Percentiles rank a stretch among this genome's conserved stretches.
Evolutionary conservation across 306 rosid genomes (phyloP).

Genomic region (Parietaria judaica): DNA sequence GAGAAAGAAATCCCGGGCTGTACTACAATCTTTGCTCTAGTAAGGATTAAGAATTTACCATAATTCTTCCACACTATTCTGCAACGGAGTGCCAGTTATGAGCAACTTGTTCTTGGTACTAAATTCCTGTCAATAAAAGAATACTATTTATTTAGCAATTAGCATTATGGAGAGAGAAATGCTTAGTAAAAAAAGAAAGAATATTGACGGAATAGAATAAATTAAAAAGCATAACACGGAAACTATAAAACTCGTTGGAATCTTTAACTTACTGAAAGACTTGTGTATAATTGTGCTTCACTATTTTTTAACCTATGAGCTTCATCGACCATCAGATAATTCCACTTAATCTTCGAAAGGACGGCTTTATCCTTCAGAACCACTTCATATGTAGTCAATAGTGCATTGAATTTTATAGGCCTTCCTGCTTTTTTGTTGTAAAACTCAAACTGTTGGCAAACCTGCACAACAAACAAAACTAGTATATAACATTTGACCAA

Average conservation of each 20-base stretch:
- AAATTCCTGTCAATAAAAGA: slow-evolving; percentile 60
- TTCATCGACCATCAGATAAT: slow-evolving; percentile 96
- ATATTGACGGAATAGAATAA: slow-evolving; percentile 2
- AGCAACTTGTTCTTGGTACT: slow-evolving; percentile 99
- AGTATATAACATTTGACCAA: neutral
- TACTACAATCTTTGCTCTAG: neutral
- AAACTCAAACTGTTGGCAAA: slow-evolving; percentile 95
- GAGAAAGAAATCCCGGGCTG: neutral
- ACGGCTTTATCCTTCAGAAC: slow-evolving; percentile 88
- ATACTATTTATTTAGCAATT: slow-evolving; percentile 10
- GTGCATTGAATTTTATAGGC: slow-evolving; percentile 72
- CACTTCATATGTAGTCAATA: slow-evolving; percentile 95
- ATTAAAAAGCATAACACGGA: neutral
- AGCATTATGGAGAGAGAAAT: no score
- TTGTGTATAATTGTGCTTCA: slow-evolving; percentile 94
- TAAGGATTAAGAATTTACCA: slow-evolving; percentile 47
- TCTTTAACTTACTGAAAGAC: slow-evolving; percentile 65
- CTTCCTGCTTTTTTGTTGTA: slow-evolving; percentile 60
- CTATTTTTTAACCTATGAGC: slow-evolving; percentile 98
- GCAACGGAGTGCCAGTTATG: slow-evolving; percentile 94
- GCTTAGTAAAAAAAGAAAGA: slow-evolving; percentile 3
- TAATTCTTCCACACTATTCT: slow-evolving; percentile 96
- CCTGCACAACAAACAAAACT: slow-evolving; percentile 39
- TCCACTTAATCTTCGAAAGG: slow-evolving; percentile 94
- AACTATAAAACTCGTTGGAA: slow-evolving; percentile 10